Evolutionary conservation across 2,329 filamentous ascomycete species (phyloP).

Genomic region (Tolypocladium nubicola): DNA sequence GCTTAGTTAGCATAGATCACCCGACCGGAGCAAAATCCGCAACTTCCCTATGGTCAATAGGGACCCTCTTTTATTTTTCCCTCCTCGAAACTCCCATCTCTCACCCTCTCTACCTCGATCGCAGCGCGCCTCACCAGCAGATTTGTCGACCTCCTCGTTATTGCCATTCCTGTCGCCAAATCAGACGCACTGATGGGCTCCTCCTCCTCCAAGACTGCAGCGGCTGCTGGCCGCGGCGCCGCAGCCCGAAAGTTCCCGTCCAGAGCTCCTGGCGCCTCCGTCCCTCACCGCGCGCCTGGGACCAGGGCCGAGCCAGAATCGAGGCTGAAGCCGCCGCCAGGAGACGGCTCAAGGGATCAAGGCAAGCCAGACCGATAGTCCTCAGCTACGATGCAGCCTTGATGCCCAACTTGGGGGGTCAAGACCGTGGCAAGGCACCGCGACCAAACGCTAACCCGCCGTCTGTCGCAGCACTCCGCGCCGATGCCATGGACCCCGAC

Average conservation of each 20-base stretch:
- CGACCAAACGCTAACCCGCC: not conserved
- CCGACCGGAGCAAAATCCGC: too few relatives aligned
- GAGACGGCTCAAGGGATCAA: constrained; percentile 8
- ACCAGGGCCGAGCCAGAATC: constrained; percentile 3
- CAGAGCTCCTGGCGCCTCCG: constrained; percentile 18
- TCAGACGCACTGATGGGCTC: constrained; percentile 27
- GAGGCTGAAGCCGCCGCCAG: not conserved
- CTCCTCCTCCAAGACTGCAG: constrained; percentile 33
- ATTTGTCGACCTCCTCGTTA: not conserved
- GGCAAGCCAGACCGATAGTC: constrained; percentile 5
- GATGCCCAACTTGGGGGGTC: not conserved
- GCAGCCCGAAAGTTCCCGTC: constrained; percentile 34
- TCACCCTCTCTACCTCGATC: not conserved
- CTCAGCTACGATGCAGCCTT: not conserved
- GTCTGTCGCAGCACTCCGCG: constrained; percentile 22
- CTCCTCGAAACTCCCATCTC: not conserved
- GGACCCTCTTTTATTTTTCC: not conserved
- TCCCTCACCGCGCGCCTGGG: constrained; percentile 8
- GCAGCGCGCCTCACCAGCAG: not conserved
- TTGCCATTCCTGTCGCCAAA: not conserved
- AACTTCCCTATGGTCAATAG: too few relatives aligned
- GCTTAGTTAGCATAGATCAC: too few relatives aligned
- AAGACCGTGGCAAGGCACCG: not conserved
- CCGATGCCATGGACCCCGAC: constrained; percentile 31
- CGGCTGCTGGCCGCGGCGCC: constrained; percentile 9